Percentiles rank a stretch among this genome's conserved stretches.
phyloP scores from a whole-genome alignment of 805 yeast species.

The Metschnikowia amazonensis region DNA sequence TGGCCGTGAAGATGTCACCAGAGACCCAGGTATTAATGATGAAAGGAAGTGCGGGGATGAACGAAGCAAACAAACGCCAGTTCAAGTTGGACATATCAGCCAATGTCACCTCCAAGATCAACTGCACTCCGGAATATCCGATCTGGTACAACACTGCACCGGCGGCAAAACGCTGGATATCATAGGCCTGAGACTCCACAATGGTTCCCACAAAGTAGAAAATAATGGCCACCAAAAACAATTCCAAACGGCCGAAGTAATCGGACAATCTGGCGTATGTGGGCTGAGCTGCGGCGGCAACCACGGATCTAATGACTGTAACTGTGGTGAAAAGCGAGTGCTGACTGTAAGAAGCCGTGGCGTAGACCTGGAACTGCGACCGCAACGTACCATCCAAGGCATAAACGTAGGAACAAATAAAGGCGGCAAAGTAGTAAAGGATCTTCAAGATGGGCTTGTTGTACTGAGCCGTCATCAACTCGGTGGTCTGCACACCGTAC shows the following conservation, averaged over 20 bases:
- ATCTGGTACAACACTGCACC: conserved; percentile 50
- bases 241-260: conserved; percentile 60
- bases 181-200: conserved; percentile 56
- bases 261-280: conserved; percentile 62
- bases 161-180: conserved; percentile 56
- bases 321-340: conserved; percentile 60
- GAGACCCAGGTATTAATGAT: conserved; percentile 77
- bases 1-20: conserved; percentile 49
- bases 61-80: conserved; percentile 66
- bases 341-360: conserved; percentile 48
- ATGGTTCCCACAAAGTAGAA: conserved; percentile 63
- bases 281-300: conserved; percentile 66
- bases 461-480: conserved; percentile 47
- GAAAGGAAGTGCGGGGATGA: conserved; percentile 66
- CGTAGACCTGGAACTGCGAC: conserved; percentile 48
- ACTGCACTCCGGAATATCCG: conserved; percentile 61
- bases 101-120: conserved; percentile 52
- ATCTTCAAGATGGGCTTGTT: conserved; percentile 28
- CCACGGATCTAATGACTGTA: conserved; percentile 53
- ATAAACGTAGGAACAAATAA: conserved; percentile 55
- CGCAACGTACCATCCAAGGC: conserved; percentile 55
- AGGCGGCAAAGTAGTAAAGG: conserved; percentile 45
- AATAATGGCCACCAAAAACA: conserved; percentile 45
- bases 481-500: conserved; percentile 55
- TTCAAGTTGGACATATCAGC: conserved; percentile 67